Percentiles rank a stretch among this genome's conserved stretches.
Evolutionary conservation across 768 basidiomycete genomes (phyloP).

Genomic region (Suillus fuscotomentosus): DNA sequence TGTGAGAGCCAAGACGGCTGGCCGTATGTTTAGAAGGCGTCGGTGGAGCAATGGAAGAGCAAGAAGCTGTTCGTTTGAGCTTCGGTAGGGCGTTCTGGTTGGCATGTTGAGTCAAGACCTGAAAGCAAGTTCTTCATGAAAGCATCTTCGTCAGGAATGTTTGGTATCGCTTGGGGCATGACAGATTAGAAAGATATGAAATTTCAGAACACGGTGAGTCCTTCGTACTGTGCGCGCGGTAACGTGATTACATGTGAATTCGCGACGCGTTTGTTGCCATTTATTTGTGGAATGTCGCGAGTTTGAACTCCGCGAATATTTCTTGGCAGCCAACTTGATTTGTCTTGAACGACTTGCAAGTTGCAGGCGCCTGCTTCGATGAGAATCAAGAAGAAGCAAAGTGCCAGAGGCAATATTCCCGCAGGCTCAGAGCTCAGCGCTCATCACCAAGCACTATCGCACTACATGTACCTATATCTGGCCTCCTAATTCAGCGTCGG

Average conservation of each 20-base stretch:
- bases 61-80: constrained; percentile 10
- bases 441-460: neutral
- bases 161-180: constrained; percentile 36
- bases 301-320: constrained; percentile 3
- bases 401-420: too few species aligned
- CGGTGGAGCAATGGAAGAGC: neutral
- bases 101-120: constrained; percentile 45
- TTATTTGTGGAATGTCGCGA: neutral
- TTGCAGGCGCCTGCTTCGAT: neutral
- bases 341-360: neutral
- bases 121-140: constrained; percentile 57
- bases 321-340: neutral
- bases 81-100: constrained; percentile 28
- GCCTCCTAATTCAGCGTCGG: neutral
- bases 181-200: neutral
- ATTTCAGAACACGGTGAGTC: neutral
- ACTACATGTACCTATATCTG: neutral
- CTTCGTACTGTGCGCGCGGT: neutral
- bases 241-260: neutral
- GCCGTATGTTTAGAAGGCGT: constrained; percentile 18
- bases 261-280: constrained; percentile 9
- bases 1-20: constrained; percentile 10
- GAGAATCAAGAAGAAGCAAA: neutral
- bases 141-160: constrained; percentile 49
- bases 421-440: neutral